Evolutionary conservation across 164 flowering plant species (phyloP), one percentile per base, ranked within the genome.

Genomic region (Brasenia schreberi): DNA sequence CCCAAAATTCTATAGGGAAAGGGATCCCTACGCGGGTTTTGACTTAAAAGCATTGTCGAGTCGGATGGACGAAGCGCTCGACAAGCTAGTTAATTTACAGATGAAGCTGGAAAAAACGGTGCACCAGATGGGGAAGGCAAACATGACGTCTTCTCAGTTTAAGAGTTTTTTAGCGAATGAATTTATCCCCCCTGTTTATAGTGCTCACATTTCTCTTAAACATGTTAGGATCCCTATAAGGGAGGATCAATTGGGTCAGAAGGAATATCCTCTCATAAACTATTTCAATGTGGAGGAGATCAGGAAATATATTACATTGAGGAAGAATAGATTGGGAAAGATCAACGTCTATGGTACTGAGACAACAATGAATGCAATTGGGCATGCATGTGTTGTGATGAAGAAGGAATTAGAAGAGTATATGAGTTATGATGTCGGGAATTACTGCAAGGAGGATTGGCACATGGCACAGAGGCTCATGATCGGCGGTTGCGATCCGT

Each of bases 391-490:
- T 73, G 88, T 85, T 7, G 60, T 80, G 59, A 76, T 81, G 86
- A 88, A 83, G 82, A 84, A 82, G 61, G 95, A 94, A 23, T 53
- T 90, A 68, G 90, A 94, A 69, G 86, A 84, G 70, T 94, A 87
- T 75, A 91, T 94, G 97, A 84, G 85, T 59, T 91, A 94, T 69
- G 97, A 91, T 33, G 79, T 94, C 64, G 96, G 93, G 1, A 83
- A 90, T n/a, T 89, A 77, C 64, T 94, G 99, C 68, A 85, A 87
- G 44, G 96, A 94, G 74, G 97, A 94, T 64, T 94, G 97, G 96
- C 77, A 73, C 61, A 33, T 84, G 11, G 97, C 87, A 5, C 96
- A 91, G 80, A 85, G 80, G 76, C 89, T 94, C 18, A 84, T 89
- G 96, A 71, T 89, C 43, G 72, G 69, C n/a, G 99, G 97, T 7